phyloP scores from a whole-genome alignment of 2,329 filamentous ascomycete species.

The Taxawa tesnikishii region DNA sequence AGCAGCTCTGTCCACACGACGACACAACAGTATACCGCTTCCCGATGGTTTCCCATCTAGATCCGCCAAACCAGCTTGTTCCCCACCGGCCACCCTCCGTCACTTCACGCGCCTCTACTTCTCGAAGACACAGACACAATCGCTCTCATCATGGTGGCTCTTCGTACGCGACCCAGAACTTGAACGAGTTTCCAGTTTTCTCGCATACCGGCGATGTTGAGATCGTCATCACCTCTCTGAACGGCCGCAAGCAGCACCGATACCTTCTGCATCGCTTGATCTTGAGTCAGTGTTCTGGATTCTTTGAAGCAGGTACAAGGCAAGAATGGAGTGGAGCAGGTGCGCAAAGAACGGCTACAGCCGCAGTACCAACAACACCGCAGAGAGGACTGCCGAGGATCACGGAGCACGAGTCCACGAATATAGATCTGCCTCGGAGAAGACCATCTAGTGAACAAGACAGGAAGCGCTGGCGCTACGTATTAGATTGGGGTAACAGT shows the following conservation, averaged over 20 bases:
- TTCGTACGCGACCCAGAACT: conserved; percentile 32
- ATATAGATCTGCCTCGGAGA: conserved; percentile 1
- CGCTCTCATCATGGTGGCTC: conserved; percentile 68
- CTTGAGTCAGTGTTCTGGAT: conserved; percentile 78
- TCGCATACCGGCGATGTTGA: conserved; percentile 86
- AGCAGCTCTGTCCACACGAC: no score
- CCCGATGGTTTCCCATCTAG: conserved; percentile 52
- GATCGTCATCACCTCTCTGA: conserved; percentile 54
- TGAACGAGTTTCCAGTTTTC: conserved; percentile 89
- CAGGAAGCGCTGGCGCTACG: conserved; percentile 69
- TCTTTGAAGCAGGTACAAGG: conserved; percentile 71
- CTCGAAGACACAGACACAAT: conserved; percentile 60
- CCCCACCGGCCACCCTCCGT: conserved; percentile 48
- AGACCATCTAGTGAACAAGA: conserved; percentile 20
- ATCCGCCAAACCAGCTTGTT: conserved; percentile 29
- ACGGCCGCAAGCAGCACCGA: conserved; percentile 60
- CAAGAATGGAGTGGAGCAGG: conserved; percentile 22
- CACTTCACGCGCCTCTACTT: conserved; percentile 46
- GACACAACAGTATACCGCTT: no score
- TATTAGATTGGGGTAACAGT: conserved; percentile 63
- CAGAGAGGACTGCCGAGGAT: neutral
- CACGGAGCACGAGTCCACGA: neutral
- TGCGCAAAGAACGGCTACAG: conserved; percentile 9
- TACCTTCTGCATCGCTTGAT: conserved; percentile 85
- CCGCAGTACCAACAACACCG: conserved; percentile 10